Evolutionary conservation across 768 basidiomycete genomes (phyloP).

Genomic region (Mycena rosella): DNA sequence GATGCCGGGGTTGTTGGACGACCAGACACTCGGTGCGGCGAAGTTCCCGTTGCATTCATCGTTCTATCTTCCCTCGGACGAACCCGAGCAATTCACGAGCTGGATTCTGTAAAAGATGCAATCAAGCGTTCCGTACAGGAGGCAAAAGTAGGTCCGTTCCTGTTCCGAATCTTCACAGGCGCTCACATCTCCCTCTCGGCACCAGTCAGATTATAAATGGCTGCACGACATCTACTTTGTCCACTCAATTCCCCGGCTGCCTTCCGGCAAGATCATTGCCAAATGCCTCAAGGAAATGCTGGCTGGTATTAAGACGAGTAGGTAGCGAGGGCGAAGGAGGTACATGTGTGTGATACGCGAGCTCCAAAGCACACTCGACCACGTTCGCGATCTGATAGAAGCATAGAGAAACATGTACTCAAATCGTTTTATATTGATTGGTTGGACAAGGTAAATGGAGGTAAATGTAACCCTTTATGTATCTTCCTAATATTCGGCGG

Average conservation of each 20-base stretch:
- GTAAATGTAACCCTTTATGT: too few relatives aligned
- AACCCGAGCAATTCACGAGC: not conserved
- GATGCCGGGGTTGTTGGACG: slow-evolving; percentile 8
- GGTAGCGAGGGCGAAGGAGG: too few relatives aligned
- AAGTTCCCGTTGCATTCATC: not conserved
- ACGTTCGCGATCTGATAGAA: too few relatives aligned
- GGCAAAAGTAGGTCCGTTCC: not conserved
- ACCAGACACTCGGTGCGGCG: not conserved
- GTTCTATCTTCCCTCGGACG: not conserved
- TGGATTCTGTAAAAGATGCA: not conserved
- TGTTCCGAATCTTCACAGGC: too few relatives aligned
- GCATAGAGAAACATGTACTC: too few relatives aligned
- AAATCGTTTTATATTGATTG: too few relatives aligned
- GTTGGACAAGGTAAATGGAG: too few relatives aligned
- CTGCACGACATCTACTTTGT: slow-evolving; percentile 4
- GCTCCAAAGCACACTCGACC: too few relatives aligned
- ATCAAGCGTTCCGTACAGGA: not conserved
- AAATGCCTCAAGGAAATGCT: not conserved
- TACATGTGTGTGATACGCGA: too few relatives aligned
- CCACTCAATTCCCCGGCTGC: not conserved
- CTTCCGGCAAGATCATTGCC: not conserved
- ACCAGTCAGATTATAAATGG: slow-evolving; percentile 8
- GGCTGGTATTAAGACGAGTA: too few relatives aligned
- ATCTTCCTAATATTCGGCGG: too few relatives aligned
- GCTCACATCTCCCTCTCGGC: not conserved